Conservation (phyloP, 495 filamentous ascomycete genomes). For the Cairneyella variabilis region DNA sequence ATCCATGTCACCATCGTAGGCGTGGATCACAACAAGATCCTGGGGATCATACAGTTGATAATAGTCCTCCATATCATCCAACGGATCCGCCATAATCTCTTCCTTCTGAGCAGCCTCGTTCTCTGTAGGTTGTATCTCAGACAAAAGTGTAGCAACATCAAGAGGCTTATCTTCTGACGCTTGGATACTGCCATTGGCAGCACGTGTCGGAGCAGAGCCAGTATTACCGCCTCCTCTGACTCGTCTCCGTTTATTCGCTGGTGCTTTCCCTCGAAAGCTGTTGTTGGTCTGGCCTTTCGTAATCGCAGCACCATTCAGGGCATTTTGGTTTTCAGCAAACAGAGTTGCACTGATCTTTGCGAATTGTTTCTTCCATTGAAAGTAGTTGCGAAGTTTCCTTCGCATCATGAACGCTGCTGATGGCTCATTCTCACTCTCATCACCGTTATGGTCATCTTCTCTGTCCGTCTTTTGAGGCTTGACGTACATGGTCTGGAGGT, state of each 20-base stretch:
- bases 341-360: conserved; percentile 73
- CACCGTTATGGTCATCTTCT: conserved; percentile 37
- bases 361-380: conserved; percentile 89
- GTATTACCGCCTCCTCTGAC: conserved; percentile 74
- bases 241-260: conserved; percentile 83
- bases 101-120: conserved; percentile 60
- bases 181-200: conserved; percentile 64
- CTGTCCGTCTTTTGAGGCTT: conserved; percentile 37
- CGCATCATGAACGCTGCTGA: conserved; percentile 88
- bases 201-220: conserved; percentile 50
- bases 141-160: conserved; percentile 64
- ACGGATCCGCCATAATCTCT: conserved; percentile 73
- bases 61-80: conserved; percentile 87
- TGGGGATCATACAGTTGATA: conserved; percentile 93
- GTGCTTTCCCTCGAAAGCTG: conserved; percentile 56
- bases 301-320: conserved; percentile 59
- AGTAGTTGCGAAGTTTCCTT: conserved; percentile 77
- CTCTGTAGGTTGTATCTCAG: conserved; percentile 65
- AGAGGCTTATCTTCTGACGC: conserved; percentile 76
- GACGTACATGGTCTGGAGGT: conserved; percentile 87
- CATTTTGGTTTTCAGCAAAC: conserved; percentile 75
- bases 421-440: conserved; percentile 41
- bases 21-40: conserved; percentile 82
- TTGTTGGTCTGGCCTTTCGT: conserved; percentile 31
- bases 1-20: conserved; percentile 93